Percentiles rank a stretch among this genome's conserved stretches.
Evolutionary conservation across 495 filamentous ascomycete genomes (phyloP).

Genomic region (Wilcoxina mikolae): DNA sequence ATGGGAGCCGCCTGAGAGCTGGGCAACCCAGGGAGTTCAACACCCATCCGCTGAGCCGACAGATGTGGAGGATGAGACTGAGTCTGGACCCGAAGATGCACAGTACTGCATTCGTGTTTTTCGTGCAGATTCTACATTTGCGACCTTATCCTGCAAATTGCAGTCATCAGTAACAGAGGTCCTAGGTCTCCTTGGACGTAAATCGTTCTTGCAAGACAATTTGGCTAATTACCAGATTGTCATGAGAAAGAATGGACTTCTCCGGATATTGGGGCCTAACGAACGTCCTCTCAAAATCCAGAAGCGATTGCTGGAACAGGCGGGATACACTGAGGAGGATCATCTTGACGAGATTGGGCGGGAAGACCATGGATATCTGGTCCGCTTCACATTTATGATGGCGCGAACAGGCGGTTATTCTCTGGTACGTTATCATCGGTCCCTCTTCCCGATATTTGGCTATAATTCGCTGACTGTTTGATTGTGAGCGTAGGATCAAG

Average conservation of each 20-base stretch:
- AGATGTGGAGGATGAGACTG: conserved; percentile 5
- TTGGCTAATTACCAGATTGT: conserved; percentile 90
- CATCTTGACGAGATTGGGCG: conserved; percentile 87
- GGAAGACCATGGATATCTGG: conserved; percentile 93
- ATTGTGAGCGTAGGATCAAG: conserved; percentile 39
- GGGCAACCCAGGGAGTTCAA: conserved; percentile 5
- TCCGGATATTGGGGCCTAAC: conserved; percentile 55
- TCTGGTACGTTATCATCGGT: conserved; percentile 15
- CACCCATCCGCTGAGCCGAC: not conserved
- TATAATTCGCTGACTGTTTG: conserved; percentile 8
- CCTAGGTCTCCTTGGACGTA: conserved; percentile 67
- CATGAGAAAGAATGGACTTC: conserved; percentile 81
- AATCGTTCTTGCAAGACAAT: conserved; percentile 79
- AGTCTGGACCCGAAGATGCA: conserved; percentile 15
- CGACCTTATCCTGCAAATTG: conserved; percentile 65
- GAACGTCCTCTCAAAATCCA: conserved; percentile 87
- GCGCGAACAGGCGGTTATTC: conserved; percentile 67
- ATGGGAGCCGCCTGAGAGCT: conserved; percentile 26
- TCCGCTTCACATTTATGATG: conserved; percentile 86
- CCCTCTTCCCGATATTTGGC: not conserved
- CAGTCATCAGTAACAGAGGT: conserved; percentile 75
- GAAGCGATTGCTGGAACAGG: conserved; percentile 79
- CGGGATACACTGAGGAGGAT: conserved; percentile 78
- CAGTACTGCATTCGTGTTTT: conserved; percentile 90
- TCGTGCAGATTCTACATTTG: conserved; percentile 81